These are phyloP conservation scores for Ophiostoma montium DNA, from an alignment of 2,329 filamentous ascomycete genomes.

Conservation along the genomic window DNA sequence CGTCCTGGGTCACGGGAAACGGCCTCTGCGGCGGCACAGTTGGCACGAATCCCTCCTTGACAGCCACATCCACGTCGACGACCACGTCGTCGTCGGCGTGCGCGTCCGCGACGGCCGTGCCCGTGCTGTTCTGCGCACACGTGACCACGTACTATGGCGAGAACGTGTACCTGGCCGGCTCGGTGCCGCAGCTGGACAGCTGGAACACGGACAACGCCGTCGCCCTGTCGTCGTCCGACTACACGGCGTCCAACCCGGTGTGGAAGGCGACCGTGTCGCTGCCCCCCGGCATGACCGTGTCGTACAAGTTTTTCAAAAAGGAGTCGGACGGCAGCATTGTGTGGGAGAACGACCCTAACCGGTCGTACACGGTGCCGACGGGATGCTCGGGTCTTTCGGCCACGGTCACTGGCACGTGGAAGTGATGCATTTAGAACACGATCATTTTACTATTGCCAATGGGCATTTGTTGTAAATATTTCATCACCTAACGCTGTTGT, in stretches of 20 bases:
- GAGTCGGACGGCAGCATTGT: constrained; percentile 36
- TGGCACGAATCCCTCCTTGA: too few relatives aligned
- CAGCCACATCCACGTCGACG: not conserved
- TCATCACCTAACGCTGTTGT: not conserved
- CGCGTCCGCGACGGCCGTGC: constrained; percentile 31
- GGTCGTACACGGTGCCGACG: constrained; percentile 21
- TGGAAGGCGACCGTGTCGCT: constrained; percentile 47
- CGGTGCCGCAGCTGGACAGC: constrained; percentile 40
- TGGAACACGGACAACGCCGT: constrained; percentile 45
- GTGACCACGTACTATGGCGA: constrained; percentile 46
- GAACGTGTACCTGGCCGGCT: constrained; percentile 51
- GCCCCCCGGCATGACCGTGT: constrained; percentile 37
- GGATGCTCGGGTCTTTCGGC: not conserved
- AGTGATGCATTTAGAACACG: too few relatives aligned
- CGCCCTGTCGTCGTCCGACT: constrained; percentile 41
- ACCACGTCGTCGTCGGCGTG: not conserved
- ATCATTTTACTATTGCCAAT: too few relatives aligned
- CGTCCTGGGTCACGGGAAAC: constrained; percentile 22
- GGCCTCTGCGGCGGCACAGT: constrained; percentile 14
- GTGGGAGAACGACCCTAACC: constrained; percentile 52
- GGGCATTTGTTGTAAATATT: not conserved
- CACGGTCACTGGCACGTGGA: not conserved
- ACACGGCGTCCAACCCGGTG: constrained; percentile 43
- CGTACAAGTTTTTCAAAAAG: constrained; percentile 58
- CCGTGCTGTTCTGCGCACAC: constrained; percentile 46